phyloP scores from a whole-genome alignment of 2,329 filamentous ascomycete genomes.

The Sarocladium brachiariae region DNA sequence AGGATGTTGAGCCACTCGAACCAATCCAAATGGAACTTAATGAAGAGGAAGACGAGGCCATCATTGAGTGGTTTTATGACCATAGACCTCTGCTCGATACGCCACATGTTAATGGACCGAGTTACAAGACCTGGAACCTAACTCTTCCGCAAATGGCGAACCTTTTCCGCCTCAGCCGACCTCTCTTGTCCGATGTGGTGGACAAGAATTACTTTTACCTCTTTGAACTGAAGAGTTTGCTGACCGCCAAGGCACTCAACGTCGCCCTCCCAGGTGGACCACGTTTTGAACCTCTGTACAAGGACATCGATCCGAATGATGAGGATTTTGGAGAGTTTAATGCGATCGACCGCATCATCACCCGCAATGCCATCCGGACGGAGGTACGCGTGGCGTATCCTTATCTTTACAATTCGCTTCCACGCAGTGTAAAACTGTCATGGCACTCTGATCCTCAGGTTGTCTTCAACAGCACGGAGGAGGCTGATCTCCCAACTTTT shows the following conservation, averaged over 20 bases:
- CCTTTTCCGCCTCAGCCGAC: constrained; percentile 83
- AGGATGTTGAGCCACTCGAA: constrained; percentile 94
- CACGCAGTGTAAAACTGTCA: constrained; percentile 83
- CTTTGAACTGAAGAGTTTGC: constrained; percentile 90
- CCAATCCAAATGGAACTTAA: constrained; percentile 98
- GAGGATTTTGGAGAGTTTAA: constrained; percentile 99
- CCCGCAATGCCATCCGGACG: constrained; percentile 87
- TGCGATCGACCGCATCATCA: constrained; percentile 98
- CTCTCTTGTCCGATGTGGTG: constrained; percentile 82
- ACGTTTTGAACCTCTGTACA: constrained; percentile 93
- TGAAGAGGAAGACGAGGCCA: constrained; percentile 82
- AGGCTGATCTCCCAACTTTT: constrained; percentile 85
- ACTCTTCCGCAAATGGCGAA: constrained; percentile 93
- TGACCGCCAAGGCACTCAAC: constrained; percentile 94
- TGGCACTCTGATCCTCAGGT: constrained; percentile 94
- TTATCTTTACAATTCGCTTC: constrained; percentile 92
- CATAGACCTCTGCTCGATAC: constrained; percentile 87
- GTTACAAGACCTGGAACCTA: constrained; percentile 95
- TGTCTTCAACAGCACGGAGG: constrained; percentile 83
- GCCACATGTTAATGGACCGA: constrained; percentile 88
- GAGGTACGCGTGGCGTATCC: constrained; percentile 94
- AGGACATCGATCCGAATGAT: constrained; percentile 97
- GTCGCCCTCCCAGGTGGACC: constrained; percentile 97
- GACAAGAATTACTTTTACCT: constrained; percentile 98
- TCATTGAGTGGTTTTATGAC: constrained; percentile 97